Evolutionary conservation across 768 basidiomycete species (phyloP).

Genomic region (Lenzites betulinus): DNA sequence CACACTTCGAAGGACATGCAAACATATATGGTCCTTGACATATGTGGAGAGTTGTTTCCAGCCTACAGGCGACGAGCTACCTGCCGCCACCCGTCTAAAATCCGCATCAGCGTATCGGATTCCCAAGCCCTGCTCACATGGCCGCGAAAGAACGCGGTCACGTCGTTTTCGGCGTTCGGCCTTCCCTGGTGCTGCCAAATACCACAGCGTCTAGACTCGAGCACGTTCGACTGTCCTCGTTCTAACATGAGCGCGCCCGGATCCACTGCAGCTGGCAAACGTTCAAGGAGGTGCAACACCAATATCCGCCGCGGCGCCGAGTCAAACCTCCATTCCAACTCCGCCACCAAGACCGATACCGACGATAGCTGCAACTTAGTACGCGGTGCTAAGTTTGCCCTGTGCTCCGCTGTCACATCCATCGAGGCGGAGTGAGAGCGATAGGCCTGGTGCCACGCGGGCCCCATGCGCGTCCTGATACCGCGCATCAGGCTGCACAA

Average conservation of each 20-base stretch:
- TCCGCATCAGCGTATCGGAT: neutral
- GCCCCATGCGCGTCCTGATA: neutral
- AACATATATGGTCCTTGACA: no score
- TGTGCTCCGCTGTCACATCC: neutral
- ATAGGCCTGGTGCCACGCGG: neutral
- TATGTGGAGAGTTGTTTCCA: no score
- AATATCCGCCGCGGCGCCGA: no score
- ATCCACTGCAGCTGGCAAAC: no score
- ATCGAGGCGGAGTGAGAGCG: neutral
- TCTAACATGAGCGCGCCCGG: no score
- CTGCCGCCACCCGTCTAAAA: neutral
- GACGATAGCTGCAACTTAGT: neutral
- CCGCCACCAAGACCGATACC: neutral
- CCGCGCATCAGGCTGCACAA: neutral
- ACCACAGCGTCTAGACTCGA: neutral
- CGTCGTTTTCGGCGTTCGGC: neutral
- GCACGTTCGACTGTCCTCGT: neutral
- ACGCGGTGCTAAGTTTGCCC: no score
- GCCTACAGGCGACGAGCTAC: no score
- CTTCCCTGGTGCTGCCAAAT: neutral
- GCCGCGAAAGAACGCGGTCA: neutral
- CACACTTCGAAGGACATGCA: no score
- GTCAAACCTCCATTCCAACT: no score
- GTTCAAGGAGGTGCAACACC: no score
- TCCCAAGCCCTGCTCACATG: neutral